Conservation (phyloP, 2,329 filamentous ascomycete genomes). For the Grosmannia huntii region DNA sequence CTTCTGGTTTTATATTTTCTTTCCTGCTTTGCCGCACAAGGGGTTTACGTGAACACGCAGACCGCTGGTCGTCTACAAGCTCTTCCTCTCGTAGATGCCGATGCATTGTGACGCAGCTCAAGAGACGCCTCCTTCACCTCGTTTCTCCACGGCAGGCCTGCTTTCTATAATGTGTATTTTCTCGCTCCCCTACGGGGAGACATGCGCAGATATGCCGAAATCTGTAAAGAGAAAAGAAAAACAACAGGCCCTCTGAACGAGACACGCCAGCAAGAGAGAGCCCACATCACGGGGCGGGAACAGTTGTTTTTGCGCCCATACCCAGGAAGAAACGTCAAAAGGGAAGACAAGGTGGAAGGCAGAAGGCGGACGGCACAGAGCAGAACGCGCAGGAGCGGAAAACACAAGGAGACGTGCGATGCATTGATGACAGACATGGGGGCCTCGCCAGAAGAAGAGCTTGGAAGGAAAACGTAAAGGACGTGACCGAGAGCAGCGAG, state of each 20-base stretch:
- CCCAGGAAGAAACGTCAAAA: neutral
- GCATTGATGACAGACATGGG: no score
- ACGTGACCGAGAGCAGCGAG: neutral
- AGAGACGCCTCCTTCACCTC: no score
- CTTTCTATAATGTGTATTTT: neutral
- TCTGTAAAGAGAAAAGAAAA: neutral
- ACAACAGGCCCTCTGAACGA: neutral
- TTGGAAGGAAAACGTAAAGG: neutral
- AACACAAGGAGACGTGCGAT: neutral
- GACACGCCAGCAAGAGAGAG: neutral
- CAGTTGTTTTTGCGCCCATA: neutral
- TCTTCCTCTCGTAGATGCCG: neutral
- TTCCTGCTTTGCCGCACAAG: neutral
- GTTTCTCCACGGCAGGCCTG: neutral
- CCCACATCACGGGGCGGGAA: neutral
- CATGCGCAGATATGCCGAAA: neutral
- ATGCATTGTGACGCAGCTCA: neutral
- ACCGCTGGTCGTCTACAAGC: neutral
- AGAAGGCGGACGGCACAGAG: neutral
- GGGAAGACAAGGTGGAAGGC: neutral
- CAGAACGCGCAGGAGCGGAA: neutral
- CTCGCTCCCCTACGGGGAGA: neutral
- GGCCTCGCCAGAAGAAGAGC: neutral
- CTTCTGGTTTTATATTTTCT: neutral
- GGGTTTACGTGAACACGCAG: neutral